Evolutionary conservation across 2,329 filamentous ascomycete species (phyloP), one percentile per base, ranked within the genome.

Genomic region (Grosmannia serpens): DNA sequence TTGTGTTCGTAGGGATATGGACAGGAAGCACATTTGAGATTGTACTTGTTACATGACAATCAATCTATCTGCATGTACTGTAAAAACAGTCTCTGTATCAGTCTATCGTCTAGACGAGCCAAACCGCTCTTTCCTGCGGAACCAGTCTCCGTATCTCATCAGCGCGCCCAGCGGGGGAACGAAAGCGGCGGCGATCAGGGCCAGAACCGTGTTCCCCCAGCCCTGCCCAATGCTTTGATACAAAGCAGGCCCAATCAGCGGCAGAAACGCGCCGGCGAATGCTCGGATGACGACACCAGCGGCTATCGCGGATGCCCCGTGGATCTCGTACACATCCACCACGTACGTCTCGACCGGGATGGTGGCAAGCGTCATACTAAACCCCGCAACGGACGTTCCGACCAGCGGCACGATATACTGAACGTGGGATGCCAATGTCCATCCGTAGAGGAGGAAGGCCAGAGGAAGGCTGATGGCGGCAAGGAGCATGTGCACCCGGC

Each of bases 281-380:
- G n/a, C 52, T 41, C 31, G 52, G 24, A 54, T n/a, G 29, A 41
- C 33, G 52, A 41, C 52, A n/a, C 33, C 52, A 22, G 52, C 20
- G 7, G 52, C 52, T n/a, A 54, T 54, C 10, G 52, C 52, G 4
- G 52, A 41, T 31, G 31, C 17, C 20, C 52, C 52, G 52, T 54
- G 52, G 31, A 54, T 54, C n/a, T 54, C 20, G 52, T 54, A 44
- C 15, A 41, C 52, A 11, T 54, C 52, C 31, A 54, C 31, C 29
- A 54, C 52, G n/a, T 54, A 54, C 20, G 52, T 54, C 3, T 53
- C 51, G 31, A 53, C 51, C 5, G 51, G 51, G 52, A 54, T 54
- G 33, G 52, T 54, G 22, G 33, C 22, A 15, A 54, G 33, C 17
- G 51, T 53, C 51, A 53, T 53, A 38, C 51, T 38, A 29, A 53